These are phyloP conservation scores for Gossypium ekmanianum DNA, from an alignment of 345 rosid species.

Conservation along the genomic window DNA sequence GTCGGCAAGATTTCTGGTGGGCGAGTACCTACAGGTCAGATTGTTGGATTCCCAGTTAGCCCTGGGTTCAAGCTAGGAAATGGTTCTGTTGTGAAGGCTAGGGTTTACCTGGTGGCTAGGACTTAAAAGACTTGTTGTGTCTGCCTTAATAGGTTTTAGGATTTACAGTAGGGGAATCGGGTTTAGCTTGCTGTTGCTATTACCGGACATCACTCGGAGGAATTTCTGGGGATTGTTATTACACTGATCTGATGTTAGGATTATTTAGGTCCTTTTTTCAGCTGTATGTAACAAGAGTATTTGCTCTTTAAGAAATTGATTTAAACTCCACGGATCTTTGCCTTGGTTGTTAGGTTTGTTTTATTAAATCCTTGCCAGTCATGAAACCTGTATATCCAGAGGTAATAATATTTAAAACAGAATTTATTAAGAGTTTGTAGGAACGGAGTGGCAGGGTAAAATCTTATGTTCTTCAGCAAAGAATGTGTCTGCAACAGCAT, in stretches of 20 bases:
- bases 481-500: too few species aligned
- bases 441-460: not conserved
- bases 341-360: not conserved
- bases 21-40: constrained; percentile 58
- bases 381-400: not conserved
- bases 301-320: not conserved
- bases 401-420: not conserved
- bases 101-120: constrained; percentile 67
- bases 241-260: not conserved
- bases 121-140: constrained; percentile 15
- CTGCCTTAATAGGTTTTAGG: not conserved
- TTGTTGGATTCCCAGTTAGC: constrained; percentile 75
- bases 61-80: constrained; percentile 90
- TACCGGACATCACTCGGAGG: not conserved
- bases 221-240: not conserved
- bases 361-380: not conserved
- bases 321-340: not conserved
- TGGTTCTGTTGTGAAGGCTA: constrained; percentile 72
- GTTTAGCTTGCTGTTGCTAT: not conserved
- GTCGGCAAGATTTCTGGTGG: constrained; percentile 62
- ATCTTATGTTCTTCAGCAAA: too few species aligned
- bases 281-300: not conserved
- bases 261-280: not conserved
- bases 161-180: not conserved
- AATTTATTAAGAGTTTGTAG: not conserved